Conservation (phyloP, 345 rosid genomes). For the Eucalyptus virginea region DNA sequence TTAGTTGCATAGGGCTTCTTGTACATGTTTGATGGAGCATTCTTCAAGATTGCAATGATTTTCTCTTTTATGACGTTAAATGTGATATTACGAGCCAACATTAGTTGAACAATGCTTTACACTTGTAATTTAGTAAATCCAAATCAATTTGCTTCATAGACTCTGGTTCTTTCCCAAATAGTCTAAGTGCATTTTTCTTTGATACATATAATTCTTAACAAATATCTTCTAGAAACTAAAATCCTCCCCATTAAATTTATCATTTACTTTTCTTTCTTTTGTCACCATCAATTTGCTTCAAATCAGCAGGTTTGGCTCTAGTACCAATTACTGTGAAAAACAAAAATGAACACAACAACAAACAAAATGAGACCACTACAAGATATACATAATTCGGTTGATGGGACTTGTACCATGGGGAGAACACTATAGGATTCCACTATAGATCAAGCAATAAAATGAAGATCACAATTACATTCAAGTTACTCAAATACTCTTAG, state of each 20-base stretch:
- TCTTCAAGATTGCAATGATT: neutral
- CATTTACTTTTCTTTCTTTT: neutral
- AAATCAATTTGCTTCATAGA: neutral
- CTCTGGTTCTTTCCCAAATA: neutral
- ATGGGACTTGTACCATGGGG: neutral
- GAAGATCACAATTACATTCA: neutral
- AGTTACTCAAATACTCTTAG: neutral
- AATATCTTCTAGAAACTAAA: neutral
- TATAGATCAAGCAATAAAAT: neutral
- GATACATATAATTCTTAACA: neutral
- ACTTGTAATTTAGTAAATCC: neutral
- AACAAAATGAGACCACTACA: neutral
- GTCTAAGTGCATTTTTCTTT: neutral
- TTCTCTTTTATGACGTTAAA: neutral
- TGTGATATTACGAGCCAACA: neutral
- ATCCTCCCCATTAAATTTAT: neutral
- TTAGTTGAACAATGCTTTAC: neutral
- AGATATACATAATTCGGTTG: neutral
- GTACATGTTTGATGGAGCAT: neutral
- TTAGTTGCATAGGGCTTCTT: neutral
- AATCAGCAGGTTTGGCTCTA: neutral
- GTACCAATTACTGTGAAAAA: neutral
- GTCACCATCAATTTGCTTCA: neutral
- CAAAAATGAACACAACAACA: neutral
- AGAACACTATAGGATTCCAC: neutral